Conservation (phyloP, 352 stramenopile genomes). For the Plasmopara muralis region DNA sequence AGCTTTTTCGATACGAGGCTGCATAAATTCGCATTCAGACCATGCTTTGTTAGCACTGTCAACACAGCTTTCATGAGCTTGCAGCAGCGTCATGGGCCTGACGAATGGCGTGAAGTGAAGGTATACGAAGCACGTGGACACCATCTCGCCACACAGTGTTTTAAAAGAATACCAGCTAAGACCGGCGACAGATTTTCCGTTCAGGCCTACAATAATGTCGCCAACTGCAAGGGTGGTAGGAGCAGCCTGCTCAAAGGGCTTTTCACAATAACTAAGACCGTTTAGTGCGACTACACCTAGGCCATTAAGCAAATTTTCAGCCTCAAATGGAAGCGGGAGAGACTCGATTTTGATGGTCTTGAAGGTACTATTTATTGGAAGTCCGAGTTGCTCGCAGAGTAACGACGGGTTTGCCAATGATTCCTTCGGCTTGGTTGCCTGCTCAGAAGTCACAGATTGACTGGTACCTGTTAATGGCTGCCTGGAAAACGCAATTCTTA, state of each 20-base stretch:
- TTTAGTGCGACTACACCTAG: conserved; percentile 27
- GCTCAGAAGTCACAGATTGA: conserved; percentile 2
- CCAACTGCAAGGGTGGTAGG: conserved; percentile 28
- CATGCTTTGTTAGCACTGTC: conserved; percentile 57
- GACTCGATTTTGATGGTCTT: conserved; percentile 34
- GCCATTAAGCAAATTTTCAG: conserved; percentile 30
- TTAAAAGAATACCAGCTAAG: conserved; percentile 42
- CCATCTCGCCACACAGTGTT: conserved; percentile 30
- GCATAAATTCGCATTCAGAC: conserved; percentile 46
- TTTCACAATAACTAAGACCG: conserved; percentile 28
- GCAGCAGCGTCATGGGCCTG: no score
- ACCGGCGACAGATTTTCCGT: conserved; percentile 37
- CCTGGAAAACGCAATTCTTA: conserved; percentile 61
- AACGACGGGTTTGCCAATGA: conserved; percentile 19
- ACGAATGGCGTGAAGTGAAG: conserved; percentile 39
- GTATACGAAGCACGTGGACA: conserved; percentile 27
- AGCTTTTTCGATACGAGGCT: conserved; percentile 42
- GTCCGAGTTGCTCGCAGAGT: conserved; percentile 23
- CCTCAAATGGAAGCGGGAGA: conserved; percentile 36
- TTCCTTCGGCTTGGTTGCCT: conserved; percentile 16
- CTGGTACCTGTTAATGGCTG: conserved; percentile 10
- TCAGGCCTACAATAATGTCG: conserved; percentile 60
- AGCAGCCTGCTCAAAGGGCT: neutral
- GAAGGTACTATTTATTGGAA: conserved; percentile 18
- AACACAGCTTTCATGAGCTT: conserved; percentile 51